phyloP scores from a whole-genome alignment of 2,329 filamentous ascomycete genomes.

The Cladophialophora immunda region DNA sequence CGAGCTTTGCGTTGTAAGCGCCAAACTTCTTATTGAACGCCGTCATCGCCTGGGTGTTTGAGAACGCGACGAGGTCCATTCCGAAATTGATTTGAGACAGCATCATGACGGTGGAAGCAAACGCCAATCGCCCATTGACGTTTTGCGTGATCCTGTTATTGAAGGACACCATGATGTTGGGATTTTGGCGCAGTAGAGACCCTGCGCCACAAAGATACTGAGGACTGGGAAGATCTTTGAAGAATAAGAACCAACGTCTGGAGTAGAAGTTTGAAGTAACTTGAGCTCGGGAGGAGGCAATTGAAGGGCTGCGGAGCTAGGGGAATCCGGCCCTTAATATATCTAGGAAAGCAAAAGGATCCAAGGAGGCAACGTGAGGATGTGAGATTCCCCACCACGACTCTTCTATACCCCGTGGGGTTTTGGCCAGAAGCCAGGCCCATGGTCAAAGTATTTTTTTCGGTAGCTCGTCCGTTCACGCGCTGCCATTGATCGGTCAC shows the following conservation, averaged over 20 bases:
- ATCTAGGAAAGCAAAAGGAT: neutral
- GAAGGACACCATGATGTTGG: neutral
- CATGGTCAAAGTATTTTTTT: neutral
- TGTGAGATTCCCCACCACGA: neutral
- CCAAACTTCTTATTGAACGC: constrained; percentile 26
- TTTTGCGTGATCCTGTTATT: constrained; percentile 2
- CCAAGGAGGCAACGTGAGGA: neutral
- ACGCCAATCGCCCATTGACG: constrained; percentile 25
- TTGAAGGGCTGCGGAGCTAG: neutral
- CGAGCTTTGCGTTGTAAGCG: constrained; percentile 10
- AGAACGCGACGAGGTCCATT: constrained; percentile 23
- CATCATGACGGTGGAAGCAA: constrained; percentile 19
- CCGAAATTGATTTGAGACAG: constrained; percentile 30
- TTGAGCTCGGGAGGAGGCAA: neutral
- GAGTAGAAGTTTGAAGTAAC: neutral
- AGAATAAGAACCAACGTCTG: neutral
- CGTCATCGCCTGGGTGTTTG: constrained; percentile 25
- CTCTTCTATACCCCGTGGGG: constrained; percentile 2
- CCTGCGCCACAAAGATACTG: neutral
- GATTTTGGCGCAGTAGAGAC: too few relatives aligned
- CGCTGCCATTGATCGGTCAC: neutral
- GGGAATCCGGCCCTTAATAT: constrained; percentile 2
- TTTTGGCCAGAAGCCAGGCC: neutral
- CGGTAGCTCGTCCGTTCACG: neutral
- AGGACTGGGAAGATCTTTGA: neutral